Conservation (phyloP, 345 rosid species). For the Dimocarpus longan region DNA sequence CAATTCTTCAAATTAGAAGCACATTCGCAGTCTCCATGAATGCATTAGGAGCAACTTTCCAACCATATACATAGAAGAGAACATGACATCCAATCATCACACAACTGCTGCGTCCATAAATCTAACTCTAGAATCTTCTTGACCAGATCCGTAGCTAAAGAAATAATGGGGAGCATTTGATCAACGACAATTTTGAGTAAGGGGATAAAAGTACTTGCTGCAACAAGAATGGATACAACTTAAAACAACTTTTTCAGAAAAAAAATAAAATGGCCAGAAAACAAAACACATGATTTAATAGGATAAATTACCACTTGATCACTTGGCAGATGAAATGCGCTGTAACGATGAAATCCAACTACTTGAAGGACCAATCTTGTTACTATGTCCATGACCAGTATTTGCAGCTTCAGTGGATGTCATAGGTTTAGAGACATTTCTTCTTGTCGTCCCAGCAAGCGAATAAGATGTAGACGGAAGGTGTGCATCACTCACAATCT, state of each 20-base stretch:
- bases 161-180: constrained; percentile 28
- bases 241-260: not conserved
- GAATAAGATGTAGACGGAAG: constrained; percentile 62
- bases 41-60: constrained; percentile 34
- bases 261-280: not conserved
- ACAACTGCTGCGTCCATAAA: constrained; percentile 37
- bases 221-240: constrained; percentile 25
- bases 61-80: constrained; percentile 31
- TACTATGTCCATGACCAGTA: constrained; percentile 51
- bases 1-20: constrained; percentile 32
- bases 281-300: not conserved
- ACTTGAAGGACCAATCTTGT: constrained; percentile 58
- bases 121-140: constrained; percentile 36
- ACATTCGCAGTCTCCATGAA: constrained; percentile 25
- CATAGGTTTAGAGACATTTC: constrained; percentile 50
- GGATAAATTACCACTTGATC: constrained; percentile 47
- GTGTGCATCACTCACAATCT: constrained; percentile 46
- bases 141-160: constrained; percentile 35
- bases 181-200: constrained; percentile 29
- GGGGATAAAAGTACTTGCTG: constrained; percentile 32
- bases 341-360: constrained; percentile 83
- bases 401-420: constrained; percentile 58
- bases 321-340: constrained; percentile 65
- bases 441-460: constrained; percentile 64
- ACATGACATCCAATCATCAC: constrained; percentile 33